These are phyloP conservation scores for Backusella australiensis DNA, from an alignment of 192 early-diverging fungal species.

Conservation along the genomic window DNA sequence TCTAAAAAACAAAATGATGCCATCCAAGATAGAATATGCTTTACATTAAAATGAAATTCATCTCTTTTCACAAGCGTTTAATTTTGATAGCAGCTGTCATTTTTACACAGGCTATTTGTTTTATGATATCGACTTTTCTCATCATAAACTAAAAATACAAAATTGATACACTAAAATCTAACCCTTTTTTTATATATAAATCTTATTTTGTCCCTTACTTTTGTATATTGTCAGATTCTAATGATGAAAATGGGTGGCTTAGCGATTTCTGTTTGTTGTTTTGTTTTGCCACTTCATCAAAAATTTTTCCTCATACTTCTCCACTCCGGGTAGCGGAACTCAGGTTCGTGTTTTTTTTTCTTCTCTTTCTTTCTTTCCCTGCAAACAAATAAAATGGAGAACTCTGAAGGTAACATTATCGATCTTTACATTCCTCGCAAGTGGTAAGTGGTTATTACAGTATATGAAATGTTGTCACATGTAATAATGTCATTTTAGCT, in stretches of 20 bases:
- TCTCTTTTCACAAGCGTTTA: background rate
- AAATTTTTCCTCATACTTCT: background rate
- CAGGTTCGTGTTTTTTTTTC: background rate
- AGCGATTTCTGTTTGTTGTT: background rate
- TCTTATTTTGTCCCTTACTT: too few relatives aligned
- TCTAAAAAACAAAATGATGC: background rate
- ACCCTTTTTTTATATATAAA: too few relatives aligned
- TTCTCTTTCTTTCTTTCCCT: constrained; percentile 25
- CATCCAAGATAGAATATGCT: background rate
- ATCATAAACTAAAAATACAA: background rate
- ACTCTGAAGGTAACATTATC: constrained; percentile 52
- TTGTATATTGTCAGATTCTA: too few relatives aligned
- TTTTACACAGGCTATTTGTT: background rate
- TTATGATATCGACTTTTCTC: too few relatives aligned
- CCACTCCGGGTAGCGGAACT: background rate
- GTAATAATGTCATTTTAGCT: constrained; percentile 49
- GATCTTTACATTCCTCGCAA: constrained; percentile 96
- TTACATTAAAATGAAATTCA: background rate
- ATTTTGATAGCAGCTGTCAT: background rate
- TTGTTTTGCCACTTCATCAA: background rate
- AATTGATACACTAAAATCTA: background rate
- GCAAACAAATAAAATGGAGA: constrained; percentile 37
- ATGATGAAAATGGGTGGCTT: background rate
- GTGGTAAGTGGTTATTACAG: constrained; percentile 61
- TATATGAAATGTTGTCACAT: background rate